Evolutionary conservation across 371 early-diverging fungal species (phyloP), one percentile per base, ranked within the genome.

Genomic region (Chytridium lagenaria): DNA sequence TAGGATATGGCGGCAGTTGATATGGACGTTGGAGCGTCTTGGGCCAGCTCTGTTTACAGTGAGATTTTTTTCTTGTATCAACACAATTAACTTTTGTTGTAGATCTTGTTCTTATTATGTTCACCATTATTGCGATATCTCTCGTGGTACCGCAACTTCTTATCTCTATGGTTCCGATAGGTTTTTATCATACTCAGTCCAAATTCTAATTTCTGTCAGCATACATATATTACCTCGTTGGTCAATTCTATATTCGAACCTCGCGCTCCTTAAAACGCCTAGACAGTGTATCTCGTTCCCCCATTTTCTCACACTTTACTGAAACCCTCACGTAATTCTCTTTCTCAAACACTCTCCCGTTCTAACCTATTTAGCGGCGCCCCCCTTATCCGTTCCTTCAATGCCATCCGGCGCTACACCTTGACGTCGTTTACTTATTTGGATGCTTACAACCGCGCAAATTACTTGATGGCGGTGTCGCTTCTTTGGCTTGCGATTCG

Each of bases 401-500:
- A 59, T 22, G 63, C 10, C 12, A 52, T 80, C 86, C 72, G 74
- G n/a, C 68, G 75, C 59, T 84, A 83, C 70, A 68, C 44, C 19
- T n/a, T 5, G 1, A 72, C 74, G 37, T 52, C 61, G 23, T 30
- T 39, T 37, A 2, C 55, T 12, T 68, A 83, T 1, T 76, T 92
- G n/a, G 77, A 84, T 50, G 52, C 28, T 63, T 70, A 92, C 79
- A 90, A 90, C 78, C 87, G 95, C 16, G 91, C 95, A 2, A 92
- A 88, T 80, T 90, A 91, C 61, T 88, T 88, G 75, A 81, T 93
- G 0, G 92, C 91, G 90, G 89, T 90, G 7, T 85, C 89, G 57
- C 93, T 94, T 81, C 90, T 92, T 50, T 95, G 96, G 96, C 81
- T 95, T 34, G 87, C 89, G 55, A 76, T 90, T 49, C 91, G 95